Conservation (phyloP, 148 eudicot species). For the Spergularia marina region DNA sequence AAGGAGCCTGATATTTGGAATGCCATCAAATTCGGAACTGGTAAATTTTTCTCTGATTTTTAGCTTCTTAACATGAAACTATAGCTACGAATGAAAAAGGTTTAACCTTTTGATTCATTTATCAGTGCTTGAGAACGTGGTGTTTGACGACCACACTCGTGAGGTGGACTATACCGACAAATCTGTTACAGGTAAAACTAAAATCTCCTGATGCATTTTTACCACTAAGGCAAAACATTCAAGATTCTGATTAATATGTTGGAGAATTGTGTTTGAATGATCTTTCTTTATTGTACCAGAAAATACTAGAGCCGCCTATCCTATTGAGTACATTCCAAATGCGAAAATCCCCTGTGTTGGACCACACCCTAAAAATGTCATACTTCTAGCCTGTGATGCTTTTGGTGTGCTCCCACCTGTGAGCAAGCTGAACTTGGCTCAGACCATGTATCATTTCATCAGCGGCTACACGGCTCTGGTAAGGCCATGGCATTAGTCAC, state of each 20-base stretch:
- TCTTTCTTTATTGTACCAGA: slow-evolving; percentile 32
- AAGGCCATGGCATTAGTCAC: not conserved
- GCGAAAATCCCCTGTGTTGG: slow-evolving; percentile 86
- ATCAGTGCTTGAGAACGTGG: slow-evolving; percentile 87
- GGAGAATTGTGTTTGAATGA: not conserved
- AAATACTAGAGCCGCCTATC: slow-evolving; percentile 87
- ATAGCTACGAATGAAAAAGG: not conserved
- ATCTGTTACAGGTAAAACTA: slow-evolving; percentile 69
- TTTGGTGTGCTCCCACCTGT: slow-evolving; percentile 94
- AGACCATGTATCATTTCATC: slow-evolving; percentile 95
- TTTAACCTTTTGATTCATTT: not conserved
- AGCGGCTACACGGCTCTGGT: slow-evolving; percentile 94
- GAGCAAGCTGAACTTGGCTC: slow-evolving; percentile 76
- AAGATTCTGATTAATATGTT: not conserved
- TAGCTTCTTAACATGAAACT: not conserved
- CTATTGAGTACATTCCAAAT: slow-evolving; percentile 85
- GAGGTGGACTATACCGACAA: slow-evolving; percentile 83
- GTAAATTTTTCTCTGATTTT: slow-evolving; percentile 6
- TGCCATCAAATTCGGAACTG: slow-evolving; percentile 71
- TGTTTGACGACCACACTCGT: slow-evolving; percentile 84
- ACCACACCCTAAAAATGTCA: slow-evolving; percentile 75
- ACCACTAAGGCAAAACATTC: not conserved
- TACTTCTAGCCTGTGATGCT: slow-evolving; percentile 77
- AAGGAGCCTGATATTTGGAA: slow-evolving; percentile 87
- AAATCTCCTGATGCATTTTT: not conserved